Percentiles rank a stretch among this genome's conserved stretches.
Conservation (phyloP, 1,284 basidiomycete genomes). For the Takashimella tepidaria region DNA sequence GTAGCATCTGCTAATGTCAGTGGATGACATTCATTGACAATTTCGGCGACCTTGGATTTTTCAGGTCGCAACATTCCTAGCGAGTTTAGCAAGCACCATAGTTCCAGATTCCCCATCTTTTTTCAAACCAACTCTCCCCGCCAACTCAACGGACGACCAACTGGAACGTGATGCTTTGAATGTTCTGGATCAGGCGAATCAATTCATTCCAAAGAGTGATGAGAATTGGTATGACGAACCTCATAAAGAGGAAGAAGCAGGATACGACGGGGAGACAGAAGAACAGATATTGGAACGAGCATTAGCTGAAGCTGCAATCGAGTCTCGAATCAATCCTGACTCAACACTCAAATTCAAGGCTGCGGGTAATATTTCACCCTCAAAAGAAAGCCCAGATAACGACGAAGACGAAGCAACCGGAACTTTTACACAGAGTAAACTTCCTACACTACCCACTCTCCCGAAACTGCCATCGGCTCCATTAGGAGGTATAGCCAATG, state of each 20-base stretch:
- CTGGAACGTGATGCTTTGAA: constrained; percentile 16
- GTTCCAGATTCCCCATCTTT: no score
- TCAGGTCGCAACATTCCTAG: constrained; percentile 15
- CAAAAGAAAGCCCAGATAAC: not conserved
- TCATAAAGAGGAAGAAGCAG: constrained; percentile 8
- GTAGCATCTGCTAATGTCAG: no score
- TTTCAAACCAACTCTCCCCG: no score
- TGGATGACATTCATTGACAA: no score
- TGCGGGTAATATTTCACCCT: not conserved
- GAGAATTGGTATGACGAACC: no score
- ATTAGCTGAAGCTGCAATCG: constrained; percentile 35
- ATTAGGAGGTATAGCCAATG: constrained; percentile 7
- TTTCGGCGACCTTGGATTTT: no score
- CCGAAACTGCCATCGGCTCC: constrained; percentile 4
- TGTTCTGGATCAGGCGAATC: no score
- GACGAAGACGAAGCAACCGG: constrained; percentile 13
- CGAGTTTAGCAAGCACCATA: not conserved
- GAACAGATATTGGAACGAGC: constrained; percentile 31
- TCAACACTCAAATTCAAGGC: not conserved
- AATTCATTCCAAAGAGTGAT: no score
- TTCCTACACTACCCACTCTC: constrained; percentile 1
- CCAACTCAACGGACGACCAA: not conserved
- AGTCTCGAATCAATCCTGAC: no score
- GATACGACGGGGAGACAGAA: constrained; percentile 27
- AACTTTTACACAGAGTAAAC: no score